Evolutionary conservation across 805 yeast genomes (phyloP).

Genomic region (Ogataea methylovora): DNA sequence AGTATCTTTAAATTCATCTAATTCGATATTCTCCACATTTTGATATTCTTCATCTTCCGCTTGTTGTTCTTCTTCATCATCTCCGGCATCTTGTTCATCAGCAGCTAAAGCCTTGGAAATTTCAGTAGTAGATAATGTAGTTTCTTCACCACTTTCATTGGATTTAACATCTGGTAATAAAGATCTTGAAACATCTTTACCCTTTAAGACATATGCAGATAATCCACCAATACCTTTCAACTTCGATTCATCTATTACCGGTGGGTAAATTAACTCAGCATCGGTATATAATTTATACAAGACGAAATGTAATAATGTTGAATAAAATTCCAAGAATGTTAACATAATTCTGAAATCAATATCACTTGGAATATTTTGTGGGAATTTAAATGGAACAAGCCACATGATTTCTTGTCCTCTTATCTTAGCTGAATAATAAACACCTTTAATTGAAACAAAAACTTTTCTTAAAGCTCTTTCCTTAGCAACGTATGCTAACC

Average conservation of each 20-base stretch:
- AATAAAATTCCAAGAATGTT: conserved; percentile 92
- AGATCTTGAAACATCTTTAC: conserved; percentile 27
- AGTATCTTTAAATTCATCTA: conserved; percentile 67
- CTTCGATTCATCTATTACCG: conserved; percentile 64
- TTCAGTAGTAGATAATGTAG: conserved; percentile 32
- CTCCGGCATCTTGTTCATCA: conserved; percentile 31
- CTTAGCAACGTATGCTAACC: conserved; percentile 89
- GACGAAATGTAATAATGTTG: conserved; percentile 84
- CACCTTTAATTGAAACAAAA: conserved; percentile 95
- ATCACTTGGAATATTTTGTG: conserved; percentile 90
- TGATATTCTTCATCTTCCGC: conserved; percentile 29
- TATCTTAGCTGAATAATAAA: conserved; percentile 84
- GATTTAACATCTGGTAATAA: conserved; percentile 28
- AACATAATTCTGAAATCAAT: conserved; percentile 95
- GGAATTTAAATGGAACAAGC: conserved; percentile 96
- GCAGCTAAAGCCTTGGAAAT: conserved; percentile 48
- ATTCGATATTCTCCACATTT: conserved; percentile 36
- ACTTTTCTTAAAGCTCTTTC: conserved; percentile 80
- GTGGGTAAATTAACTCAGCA: conserved; percentile 84
- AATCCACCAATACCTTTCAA: conserved; percentile 87
- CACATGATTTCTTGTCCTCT: conserved; percentile 92
- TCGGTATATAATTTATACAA: conserved; percentile 82
- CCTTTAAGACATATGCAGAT: conserved; percentile 71
- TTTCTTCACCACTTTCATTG: conserved; percentile 17
- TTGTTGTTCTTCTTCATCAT: conserved; percentile 29